Evolutionary conservation across 495 filamentous ascomycete genomes (phyloP).

Genomic region (Aspergillus saccharolyticus): DNA sequence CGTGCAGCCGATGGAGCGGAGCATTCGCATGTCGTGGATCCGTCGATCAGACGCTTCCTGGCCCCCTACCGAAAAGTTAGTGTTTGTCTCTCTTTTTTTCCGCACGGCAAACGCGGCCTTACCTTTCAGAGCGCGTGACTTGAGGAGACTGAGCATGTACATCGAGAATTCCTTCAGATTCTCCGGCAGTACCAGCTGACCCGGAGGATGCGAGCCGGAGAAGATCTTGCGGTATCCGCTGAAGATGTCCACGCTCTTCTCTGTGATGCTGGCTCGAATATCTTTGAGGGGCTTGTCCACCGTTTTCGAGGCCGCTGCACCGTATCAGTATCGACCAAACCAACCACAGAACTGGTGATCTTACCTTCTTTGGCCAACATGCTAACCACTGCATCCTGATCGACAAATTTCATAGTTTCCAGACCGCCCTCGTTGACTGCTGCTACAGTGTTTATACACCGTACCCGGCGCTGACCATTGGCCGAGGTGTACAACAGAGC

Average conservation of each 20-base stretch:
- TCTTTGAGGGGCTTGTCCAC: slow-evolving; percentile 79
- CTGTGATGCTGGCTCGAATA: slow-evolving; percentile 74
- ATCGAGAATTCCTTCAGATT: slow-evolving; percentile 95
- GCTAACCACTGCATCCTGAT: slow-evolving; percentile 86
- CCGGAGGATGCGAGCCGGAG: slow-evolving; percentile 78
- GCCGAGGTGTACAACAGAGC: slow-evolving; percentile 92
- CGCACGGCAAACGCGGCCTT: slow-evolving; percentile 3
- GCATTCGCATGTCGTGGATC: slow-evolving; percentile 84
- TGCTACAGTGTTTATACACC: slow-evolving; percentile 90
- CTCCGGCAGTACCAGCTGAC: slow-evolving; percentile 92
- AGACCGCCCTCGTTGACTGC: slow-evolving; percentile 78
- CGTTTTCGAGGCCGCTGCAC: slow-evolving; percentile 68
- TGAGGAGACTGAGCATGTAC: slow-evolving; percentile 92
- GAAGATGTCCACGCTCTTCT: slow-evolving; percentile 93
- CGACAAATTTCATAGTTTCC: slow-evolving; percentile 84
- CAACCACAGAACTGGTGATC: slow-evolving; percentile 10
- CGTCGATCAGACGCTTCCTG: slow-evolving; percentile 87
- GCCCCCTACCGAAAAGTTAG: slow-evolving; percentile 45
- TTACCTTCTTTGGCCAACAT: slow-evolving; percentile 83
- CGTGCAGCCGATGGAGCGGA: slow-evolving; percentile 76
- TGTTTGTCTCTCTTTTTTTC: neutral
- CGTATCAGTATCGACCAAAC: slow-evolving; percentile 1
- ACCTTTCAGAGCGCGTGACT: slow-evolving; percentile 90
- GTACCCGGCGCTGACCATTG: slow-evolving; percentile 80
- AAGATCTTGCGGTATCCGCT: slow-evolving; percentile 90